Conservation (phyloP, 1,284 basidiomycete species). For the Cutaneotrichosporon sp. region DNA sequence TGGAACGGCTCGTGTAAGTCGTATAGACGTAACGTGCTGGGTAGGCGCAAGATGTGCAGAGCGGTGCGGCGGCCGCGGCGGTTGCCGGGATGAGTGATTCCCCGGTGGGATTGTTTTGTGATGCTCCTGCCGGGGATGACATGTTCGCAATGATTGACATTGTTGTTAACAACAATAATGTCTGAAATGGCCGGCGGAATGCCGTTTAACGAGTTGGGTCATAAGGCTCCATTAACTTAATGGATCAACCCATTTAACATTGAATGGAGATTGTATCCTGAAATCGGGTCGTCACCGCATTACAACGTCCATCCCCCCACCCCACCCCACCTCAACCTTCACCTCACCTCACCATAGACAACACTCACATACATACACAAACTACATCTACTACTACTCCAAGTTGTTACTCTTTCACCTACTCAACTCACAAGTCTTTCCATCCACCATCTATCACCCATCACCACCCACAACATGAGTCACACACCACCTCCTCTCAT, state of each 20-base stretch:
- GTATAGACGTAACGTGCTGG: slow-evolving; percentile 73
- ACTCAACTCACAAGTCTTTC: not conserved
- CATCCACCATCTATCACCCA: not conserved
- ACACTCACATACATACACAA: too few species aligned
- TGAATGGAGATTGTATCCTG: too few species aligned
- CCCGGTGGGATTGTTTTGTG: not conserved
- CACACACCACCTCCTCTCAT: slow-evolving; percentile 3
- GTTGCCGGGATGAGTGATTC: not conserved
- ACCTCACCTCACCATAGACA: too few species aligned
- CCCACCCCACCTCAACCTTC: too few species aligned
- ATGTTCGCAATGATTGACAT: not conserved
- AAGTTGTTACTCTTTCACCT: not conserved
- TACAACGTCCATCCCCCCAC: too few species aligned
- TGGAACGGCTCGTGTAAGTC: slow-evolving; percentile 76
- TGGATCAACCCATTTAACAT: not conserved
- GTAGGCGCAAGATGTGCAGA: slow-evolving; percentile 74
- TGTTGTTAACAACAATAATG: not conserved
- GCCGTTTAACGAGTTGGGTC: not conserved
- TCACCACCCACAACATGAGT: not conserved
- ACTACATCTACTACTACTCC: not conserved
- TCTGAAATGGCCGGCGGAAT: not conserved
- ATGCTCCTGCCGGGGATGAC: not conserved
- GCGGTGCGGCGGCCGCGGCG: slow-evolving; percentile 52
- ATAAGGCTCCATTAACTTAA: not conserved
- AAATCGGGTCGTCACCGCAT: too few species aligned